These are phyloP conservation scores for Ascochyta fabae DNA, from an alignment of 2,329 filamentous ascomycete species.

Conservation along the genomic window DNA sequence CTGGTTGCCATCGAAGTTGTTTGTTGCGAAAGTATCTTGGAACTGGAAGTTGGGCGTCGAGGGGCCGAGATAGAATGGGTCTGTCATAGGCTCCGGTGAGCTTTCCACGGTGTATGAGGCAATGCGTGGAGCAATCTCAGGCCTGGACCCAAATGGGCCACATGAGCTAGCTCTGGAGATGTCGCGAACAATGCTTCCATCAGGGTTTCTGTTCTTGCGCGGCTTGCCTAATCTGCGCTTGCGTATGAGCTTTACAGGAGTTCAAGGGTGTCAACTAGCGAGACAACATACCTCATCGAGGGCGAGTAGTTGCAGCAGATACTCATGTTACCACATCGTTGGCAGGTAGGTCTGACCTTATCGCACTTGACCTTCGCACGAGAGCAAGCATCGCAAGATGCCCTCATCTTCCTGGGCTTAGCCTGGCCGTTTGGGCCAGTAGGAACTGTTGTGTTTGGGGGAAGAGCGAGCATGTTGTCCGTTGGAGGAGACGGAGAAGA, in stretches of 20 bases:
- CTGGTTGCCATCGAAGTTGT: constrained; percentile 39
- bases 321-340: constrained; percentile 46
- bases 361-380: constrained; percentile 50
- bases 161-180: constrained; percentile 43
- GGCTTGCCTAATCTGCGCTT: constrained; percentile 42
- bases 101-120: constrained; percentile 40
- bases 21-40: constrained; percentile 41
- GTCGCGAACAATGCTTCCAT: constrained; percentile 44
- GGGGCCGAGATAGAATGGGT: constrained; percentile 45
- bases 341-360: constrained; percentile 46
- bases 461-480: constrained; percentile 31
- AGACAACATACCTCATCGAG: constrained; percentile 45
- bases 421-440: constrained; percentile 30
- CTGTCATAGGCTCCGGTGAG: constrained; percentile 43
- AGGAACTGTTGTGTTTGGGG: constrained; percentile 28
- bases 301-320: constrained; percentile 51
- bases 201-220: constrained; percentile 47
- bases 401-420: constrained; percentile 47
- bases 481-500: constrained; percentile 33
- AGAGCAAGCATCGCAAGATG: constrained; percentile 49
- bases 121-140: constrained; percentile 43
- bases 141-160: constrained; percentile 35
- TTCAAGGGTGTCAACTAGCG: not conserved
- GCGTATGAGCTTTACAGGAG: constrained; percentile 22
- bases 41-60: constrained; percentile 46